Conservation (phyloP, 2,329 filamentous ascomycete genomes). For the Harringtonia lauricola region DNA sequence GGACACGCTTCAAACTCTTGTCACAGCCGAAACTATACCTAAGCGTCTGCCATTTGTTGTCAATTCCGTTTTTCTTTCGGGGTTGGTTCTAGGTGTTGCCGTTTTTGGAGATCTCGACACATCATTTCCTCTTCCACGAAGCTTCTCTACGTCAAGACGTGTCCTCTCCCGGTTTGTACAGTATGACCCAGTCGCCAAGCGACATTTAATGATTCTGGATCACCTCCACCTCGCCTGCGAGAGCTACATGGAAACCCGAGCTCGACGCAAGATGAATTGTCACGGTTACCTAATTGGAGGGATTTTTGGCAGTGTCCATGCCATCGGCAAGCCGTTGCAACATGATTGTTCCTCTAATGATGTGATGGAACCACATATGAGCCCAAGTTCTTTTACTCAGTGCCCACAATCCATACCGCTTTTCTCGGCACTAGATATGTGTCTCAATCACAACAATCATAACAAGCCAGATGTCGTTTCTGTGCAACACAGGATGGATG, state of each 20-base stretch:
- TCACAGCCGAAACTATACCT: constrained; percentile 22
- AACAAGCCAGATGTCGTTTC: not conserved
- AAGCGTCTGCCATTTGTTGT: constrained; percentile 32
- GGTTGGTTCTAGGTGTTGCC: constrained; percentile 30
- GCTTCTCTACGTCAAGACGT: constrained; percentile 12
- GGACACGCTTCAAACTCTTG: constrained; percentile 25
- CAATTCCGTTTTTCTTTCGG: constrained; percentile 33
- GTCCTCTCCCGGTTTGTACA: constrained; percentile 15
- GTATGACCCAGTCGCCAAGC: constrained; percentile 14
- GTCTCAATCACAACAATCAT: no score
- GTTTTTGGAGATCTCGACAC: constrained; percentile 31
- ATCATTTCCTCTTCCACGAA: constrained; percentile 20
- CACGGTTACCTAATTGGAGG: constrained; percentile 14
- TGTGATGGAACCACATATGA: no score
- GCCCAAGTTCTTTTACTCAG: no score
- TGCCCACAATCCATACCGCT: no score
- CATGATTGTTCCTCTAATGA: not conserved
- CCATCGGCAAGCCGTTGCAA: not conserved
- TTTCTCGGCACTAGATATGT: no score
- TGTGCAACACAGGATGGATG: not conserved
- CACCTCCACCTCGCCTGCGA: constrained; percentile 15
- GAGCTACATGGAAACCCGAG: constrained; percentile 12
- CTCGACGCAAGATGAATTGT: constrained; percentile 14
- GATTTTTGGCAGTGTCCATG: constrained; percentile 16
- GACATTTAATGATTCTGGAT: constrained; percentile 14